phyloP scores from a whole-genome alignment of 2,329 filamentous ascomycete species.

The Apiospora saccharicola region DNA sequence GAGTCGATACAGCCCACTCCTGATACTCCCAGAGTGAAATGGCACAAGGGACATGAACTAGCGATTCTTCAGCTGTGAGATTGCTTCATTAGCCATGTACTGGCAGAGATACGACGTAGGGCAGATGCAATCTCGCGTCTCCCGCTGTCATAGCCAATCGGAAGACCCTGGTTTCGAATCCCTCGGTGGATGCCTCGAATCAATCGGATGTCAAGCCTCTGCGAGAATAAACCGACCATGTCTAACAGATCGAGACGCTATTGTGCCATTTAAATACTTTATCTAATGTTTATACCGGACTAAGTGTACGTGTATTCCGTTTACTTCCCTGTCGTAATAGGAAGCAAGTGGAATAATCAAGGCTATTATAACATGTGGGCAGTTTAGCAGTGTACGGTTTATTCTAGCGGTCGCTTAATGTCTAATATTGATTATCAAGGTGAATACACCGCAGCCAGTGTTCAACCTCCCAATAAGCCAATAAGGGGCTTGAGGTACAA shows the following conservation, averaged over 20 bases:
- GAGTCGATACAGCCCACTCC: not conserved
- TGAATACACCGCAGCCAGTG: not conserved
- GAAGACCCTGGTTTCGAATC: conserved; percentile 13
- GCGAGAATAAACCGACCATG: too few species aligned
- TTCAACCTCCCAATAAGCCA: conserved; percentile 15
- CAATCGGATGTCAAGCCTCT: not conserved
- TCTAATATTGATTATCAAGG: too few species aligned
- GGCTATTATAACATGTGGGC: too few species aligned
- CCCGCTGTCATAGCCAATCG: conserved; percentile 11
- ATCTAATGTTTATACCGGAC: too few species aligned
- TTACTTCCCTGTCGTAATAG: too few species aligned
- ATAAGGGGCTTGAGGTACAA: not conserved
- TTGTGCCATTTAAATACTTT: too few species aligned
- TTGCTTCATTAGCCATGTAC: conserved; percentile 19
- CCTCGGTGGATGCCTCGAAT: not conserved
- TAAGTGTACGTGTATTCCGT: too few species aligned
- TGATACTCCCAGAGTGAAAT: not conserved
- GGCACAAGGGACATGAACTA: not conserved
- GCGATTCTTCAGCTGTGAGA: not conserved
- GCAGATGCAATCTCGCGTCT: conserved; percentile 17
- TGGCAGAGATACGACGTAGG: conserved; percentile 1
- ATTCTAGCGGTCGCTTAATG: too few species aligned
- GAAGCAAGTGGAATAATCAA: too few species aligned
- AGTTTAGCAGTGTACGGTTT: too few species aligned
- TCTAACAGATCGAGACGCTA: too few species aligned